These are phyloP conservation scores for Paulownia fortunei DNA, from an alignment of 257 asterid genomes.

Conservation along the genomic window DNA sequence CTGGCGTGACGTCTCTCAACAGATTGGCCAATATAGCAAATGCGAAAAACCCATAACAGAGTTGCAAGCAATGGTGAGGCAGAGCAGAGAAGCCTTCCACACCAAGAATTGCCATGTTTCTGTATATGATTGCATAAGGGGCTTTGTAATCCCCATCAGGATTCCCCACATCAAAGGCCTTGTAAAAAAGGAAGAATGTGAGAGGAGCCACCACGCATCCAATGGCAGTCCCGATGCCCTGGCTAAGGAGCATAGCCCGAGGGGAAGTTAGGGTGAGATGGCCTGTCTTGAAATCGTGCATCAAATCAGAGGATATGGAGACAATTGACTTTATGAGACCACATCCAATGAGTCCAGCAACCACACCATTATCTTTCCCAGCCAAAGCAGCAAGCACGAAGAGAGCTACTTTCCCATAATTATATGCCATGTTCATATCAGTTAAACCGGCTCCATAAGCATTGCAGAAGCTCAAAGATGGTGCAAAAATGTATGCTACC, in stretches of 20 bases:
- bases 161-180: slow-evolving; percentile 63
- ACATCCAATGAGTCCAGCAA: slow-evolving; percentile 78
- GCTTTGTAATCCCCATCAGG: slow-evolving; percentile 68
- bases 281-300: slow-evolving; percentile 81
- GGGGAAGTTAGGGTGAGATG: slow-evolving; percentile 81
- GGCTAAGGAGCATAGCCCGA: slow-evolving; percentile 70
- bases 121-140: slow-evolving; percentile 66
- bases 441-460: slow-evolving; percentile 80
- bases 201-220: slow-evolving; percentile 78
- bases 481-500: slow-evolving; percentile 63
- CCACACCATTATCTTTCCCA: slow-evolving; percentile 64
- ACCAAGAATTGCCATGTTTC: slow-evolving; percentile 83
- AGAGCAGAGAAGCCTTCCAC: slow-evolving; percentile 76
- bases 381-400: slow-evolving; percentile 61
- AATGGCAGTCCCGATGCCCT: slow-evolving; percentile 70
- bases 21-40: slow-evolving; percentile 56
- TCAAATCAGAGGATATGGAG: slow-evolving; percentile 64
- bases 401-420: slow-evolving; percentile 79
- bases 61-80: slow-evolving; percentile 68
- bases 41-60: slow-evolving; percentile 66
- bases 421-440: slow-evolving; percentile 79
- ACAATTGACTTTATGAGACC: slow-evolving; percentile 74
- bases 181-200: slow-evolving; percentile 73
- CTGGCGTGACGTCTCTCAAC: slow-evolving; percentile 48
- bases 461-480: slow-evolving; percentile 75